Evolutionary conservation across 768 basidiomycete species (phyloP).

Genomic region (Pulveroboletus sp.): DNA sequence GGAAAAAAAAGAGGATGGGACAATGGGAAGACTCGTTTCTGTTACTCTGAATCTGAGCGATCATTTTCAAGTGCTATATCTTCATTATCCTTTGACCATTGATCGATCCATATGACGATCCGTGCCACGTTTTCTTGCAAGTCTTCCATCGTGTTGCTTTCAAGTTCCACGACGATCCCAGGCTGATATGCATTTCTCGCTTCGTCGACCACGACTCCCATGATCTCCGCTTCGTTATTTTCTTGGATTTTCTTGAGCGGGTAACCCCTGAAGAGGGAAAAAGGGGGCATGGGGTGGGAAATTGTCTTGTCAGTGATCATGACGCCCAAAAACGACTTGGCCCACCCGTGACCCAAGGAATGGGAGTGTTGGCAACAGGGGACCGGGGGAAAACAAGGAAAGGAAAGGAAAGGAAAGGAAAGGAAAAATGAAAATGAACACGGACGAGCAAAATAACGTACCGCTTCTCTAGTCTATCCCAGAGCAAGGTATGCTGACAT

Average conservation of each 20-base stretch:
- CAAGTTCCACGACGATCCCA: conserved; percentile 84
- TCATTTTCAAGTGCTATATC: not conserved
- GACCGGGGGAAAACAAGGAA: not conserved
- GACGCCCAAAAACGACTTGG: not conserved
- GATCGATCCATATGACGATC: conserved; percentile 82
- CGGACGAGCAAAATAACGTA: not conserved
- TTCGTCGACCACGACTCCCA: conserved; percentile 87
- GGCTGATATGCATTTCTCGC: conserved; percentile 78
- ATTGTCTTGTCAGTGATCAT: not conserved
- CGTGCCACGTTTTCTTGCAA: conserved; percentile 83
- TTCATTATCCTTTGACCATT: conserved; percentile 46
- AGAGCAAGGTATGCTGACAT: conserved; percentile 82
- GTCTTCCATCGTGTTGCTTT: conserved; percentile 72
- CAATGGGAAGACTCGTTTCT: too few relatives aligned
- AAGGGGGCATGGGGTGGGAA: not conserved
- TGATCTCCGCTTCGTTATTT: conserved; percentile 98
- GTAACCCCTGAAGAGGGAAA: conserved; percentile 56
- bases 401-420: not conserved
- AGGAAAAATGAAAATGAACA: not conserved
- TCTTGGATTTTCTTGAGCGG: conserved; percentile 92
- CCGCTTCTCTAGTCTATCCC: conserved; percentile 91
- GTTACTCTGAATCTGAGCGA: too few relatives aligned
- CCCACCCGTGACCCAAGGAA: not conserved
- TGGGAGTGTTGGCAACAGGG: too few relatives aligned
- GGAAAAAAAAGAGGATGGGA: not conserved